These are phyloP conservation scores for Ceratocystis variospora DNA, from an alignment of 2,329 filamentous ascomycete genomes.

Conservation along the genomic window DNA sequence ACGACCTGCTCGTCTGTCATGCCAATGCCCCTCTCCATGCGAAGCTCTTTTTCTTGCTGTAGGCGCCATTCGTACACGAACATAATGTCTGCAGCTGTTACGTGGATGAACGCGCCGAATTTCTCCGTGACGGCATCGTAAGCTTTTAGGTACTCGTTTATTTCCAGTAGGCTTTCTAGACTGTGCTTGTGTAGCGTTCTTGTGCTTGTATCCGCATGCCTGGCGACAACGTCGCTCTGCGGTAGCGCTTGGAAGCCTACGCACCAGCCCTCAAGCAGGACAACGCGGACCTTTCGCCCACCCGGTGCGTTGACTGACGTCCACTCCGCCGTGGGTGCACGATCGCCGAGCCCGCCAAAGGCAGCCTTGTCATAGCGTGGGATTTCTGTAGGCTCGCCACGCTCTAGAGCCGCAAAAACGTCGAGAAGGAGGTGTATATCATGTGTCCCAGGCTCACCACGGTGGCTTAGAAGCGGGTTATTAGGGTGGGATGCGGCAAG, in stretches of 20 bases:
- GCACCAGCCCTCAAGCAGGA: slow-evolving; percentile 86
- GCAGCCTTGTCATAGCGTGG: slow-evolving; percentile 77
- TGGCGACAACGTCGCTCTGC: slow-evolving; percentile 37
- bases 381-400: slow-evolving; percentile 44
- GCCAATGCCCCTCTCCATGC: slow-evolving; percentile 51
- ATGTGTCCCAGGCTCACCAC: slow-evolving; percentile 74
- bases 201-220: slow-evolving; percentile 34
- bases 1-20: slow-evolving; percentile 74
- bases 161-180: slow-evolving; percentile 36
- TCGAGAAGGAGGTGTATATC: slow-evolving; percentile 45
- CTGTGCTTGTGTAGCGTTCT: slow-evolving; percentile 36
- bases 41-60: slow-evolving; percentile 63
- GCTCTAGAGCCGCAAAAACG: slow-evolving; percentile 38
- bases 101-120: slow-evolving; percentile 43
- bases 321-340: slow-evolving; percentile 51
- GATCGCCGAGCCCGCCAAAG: slow-evolving; percentile 63
- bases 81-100: slow-evolving; percentile 55
- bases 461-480: slow-evolving; percentile 66
- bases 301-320: slow-evolving; percentile 38
- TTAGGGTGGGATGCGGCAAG: slow-evolving; percentile 51
- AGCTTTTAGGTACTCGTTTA: slow-evolving; percentile 35
- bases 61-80: slow-evolving; percentile 77
- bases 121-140: slow-evolving; percentile 39
- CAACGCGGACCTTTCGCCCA: slow-evolving; percentile 41
- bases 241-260: slow-evolving; percentile 62